Evolutionary conservation across 1,139 yeast genomes (phyloP).

Genomic region (Casaregolazyma lundiana): DNA sequence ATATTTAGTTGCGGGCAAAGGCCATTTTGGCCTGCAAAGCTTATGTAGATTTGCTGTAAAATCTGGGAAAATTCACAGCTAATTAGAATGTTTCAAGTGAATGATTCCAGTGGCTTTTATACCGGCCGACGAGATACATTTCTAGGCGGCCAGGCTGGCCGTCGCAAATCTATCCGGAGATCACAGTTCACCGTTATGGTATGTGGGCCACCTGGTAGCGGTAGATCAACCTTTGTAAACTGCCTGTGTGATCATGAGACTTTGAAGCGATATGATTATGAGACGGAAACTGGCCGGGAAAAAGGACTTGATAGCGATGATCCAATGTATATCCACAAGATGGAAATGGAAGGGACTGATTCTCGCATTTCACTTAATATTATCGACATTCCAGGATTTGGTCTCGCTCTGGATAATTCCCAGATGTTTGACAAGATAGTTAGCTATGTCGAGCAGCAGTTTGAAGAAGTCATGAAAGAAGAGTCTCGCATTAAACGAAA

Average conservation of each 20-base stretch:
- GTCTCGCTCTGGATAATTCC: constrained; percentile 62
- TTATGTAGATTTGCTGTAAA: not conserved
- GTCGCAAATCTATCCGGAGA: constrained; percentile 68
- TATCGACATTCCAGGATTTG: constrained; percentile 83
- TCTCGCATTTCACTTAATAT: constrained; percentile 42
- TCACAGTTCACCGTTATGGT: constrained; percentile 75
- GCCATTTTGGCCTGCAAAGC: not conserved
- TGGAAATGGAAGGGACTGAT: constrained; percentile 39
- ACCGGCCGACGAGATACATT: not conserved
- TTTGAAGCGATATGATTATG: constrained; percentile 8
- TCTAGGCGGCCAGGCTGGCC: not conserved
- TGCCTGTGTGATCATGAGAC: constrained; percentile 52
- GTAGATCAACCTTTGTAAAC: constrained; percentile 75
- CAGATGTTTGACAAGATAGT: constrained; percentile 68
- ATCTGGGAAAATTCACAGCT: not conserved
- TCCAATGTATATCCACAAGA: constrained; percentile 46
- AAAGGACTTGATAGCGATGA: constrained; percentile 33
- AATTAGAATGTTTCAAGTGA: constrained; percentile 4
- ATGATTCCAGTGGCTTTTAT: not conserved
- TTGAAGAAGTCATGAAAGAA: constrained; percentile 85
- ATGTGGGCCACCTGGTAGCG: constrained; percentile 69
- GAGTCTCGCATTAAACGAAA: constrained; percentile 87
- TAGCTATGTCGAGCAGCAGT: constrained; percentile 75
- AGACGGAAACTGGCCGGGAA: not conserved
- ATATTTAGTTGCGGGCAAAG: not conserved